A percentile compares a stretch with the other conserved stretches of the same genome.
These are phyloP conservation scores for Coemansia reversa DNA, from an alignment of 192 early-diverging fungal species.

Conservation along the genomic window DNA sequence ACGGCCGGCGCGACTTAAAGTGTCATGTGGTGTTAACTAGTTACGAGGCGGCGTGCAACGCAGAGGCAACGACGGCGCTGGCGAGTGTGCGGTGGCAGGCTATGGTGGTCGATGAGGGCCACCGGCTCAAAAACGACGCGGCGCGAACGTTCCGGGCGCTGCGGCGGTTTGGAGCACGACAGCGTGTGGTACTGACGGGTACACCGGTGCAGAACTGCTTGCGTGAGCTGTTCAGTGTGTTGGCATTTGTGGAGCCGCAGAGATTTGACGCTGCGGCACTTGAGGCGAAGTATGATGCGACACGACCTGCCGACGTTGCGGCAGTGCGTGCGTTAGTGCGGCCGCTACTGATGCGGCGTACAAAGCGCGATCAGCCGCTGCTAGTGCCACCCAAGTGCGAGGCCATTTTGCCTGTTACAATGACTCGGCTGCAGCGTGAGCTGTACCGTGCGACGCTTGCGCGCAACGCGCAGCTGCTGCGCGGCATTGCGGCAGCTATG, in stretches of 20 bases:
- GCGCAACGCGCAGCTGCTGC: constrained; percentile 78
- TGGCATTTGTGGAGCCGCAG: constrained; percentile 87
- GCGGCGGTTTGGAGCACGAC: constrained; percentile 69
- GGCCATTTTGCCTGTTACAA: constrained; percentile 87
- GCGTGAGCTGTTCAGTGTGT: constrained; percentile 79
- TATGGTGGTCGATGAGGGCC: constrained; percentile 92
- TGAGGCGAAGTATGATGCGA: constrained; percentile 27
- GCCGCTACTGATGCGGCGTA: constrained; percentile 82
- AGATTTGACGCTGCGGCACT: constrained; percentile 70
- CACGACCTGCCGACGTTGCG: constrained; percentile 66
- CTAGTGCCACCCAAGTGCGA: constrained; percentile 91
- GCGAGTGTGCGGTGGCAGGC: constrained; percentile 79
- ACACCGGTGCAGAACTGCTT: constrained; percentile 96
- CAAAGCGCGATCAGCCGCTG: constrained; percentile 92
- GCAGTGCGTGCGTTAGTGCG: constrained; percentile 69
- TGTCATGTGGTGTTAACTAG: constrained; percentile 95
- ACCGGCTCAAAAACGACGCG: constrained; percentile 90
- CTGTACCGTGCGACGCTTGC: constrained; percentile 88
- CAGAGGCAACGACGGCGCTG: constrained; percentile 55
- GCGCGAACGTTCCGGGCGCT: constrained; percentile 84
- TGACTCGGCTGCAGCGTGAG: constrained; percentile 79
- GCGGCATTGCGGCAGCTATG: constrained; percentile 26
- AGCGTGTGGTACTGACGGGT: constrained; percentile 92
- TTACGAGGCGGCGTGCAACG: constrained; percentile 86
- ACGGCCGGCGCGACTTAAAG: constrained; percentile 49